Evolutionary conservation across 768 basidiomycete genomes (phyloP).

Genomic region (Lanmaoa rubissima): DNA sequence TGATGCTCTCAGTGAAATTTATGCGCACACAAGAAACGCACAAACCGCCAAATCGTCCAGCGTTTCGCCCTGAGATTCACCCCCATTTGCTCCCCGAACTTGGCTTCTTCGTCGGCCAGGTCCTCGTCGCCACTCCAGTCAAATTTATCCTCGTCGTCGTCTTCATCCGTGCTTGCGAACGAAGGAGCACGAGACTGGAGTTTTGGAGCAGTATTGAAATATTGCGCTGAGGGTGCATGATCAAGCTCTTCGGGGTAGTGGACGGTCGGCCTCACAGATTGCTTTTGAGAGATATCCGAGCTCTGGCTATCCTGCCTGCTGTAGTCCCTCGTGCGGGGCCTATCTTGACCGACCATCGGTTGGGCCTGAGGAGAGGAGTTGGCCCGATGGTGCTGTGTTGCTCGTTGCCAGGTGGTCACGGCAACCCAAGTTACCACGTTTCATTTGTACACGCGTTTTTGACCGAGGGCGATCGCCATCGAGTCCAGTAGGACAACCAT

Average conservation of each 20-base stretch:
- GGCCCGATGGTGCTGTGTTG: constrained; percentile 19
- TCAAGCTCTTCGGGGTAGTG: constrained; percentile 52
- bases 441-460: not conserved
- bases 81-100: constrained; percentile 62
- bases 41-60: constrained; percentile 57
- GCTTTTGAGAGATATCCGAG: constrained; percentile 14
- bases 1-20: not conserved
- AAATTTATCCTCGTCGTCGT: constrained; percentile 55
- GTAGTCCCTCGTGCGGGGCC: not conserved
- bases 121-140: constrained; percentile 83
- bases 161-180: constrained; percentile 53
- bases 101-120: constrained; percentile 65
- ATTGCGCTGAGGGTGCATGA: constrained; percentile 21
- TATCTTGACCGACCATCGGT: constrained; percentile 20
- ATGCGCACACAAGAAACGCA: constrained; percentile 9
- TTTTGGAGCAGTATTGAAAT: constrained; percentile 30
- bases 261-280: constrained; percentile 40
- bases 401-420: constrained; percentile 15
- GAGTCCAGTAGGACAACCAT: not conserved
- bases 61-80: constrained; percentile 39
- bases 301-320: constrained; percentile 11
- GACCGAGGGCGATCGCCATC: too few species aligned
- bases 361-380: constrained; percentile 19
- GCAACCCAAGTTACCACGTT: not conserved
- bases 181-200: constrained; percentile 42